A percentile compares a stretch with the other conserved stretches of the same genome.
phyloP scores from a whole-genome alignment of 305 asterid species.

The Fraxinus platypoda region DNA sequence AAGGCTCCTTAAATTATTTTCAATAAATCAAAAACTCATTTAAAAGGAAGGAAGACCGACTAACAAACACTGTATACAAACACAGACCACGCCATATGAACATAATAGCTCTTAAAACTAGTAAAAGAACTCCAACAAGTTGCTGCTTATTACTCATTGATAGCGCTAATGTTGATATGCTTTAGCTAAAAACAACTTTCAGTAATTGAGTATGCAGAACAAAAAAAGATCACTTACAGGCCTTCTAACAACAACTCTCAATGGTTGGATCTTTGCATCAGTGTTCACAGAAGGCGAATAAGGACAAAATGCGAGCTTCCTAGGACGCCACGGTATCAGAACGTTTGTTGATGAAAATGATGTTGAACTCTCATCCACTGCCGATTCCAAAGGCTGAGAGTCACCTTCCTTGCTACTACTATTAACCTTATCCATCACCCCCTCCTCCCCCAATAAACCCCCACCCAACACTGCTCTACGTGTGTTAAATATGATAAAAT shows the following conservation, averaged over 20 bases:
- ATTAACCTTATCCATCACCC: constrained; percentile 64
- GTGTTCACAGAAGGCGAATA: constrained; percentile 38
- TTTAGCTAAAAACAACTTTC: not conserved
- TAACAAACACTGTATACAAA: not conserved
- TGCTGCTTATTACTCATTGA: not conserved
- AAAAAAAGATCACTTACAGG: constrained; percentile 58
- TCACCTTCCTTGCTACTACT: constrained; percentile 38
- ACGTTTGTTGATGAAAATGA: constrained; percentile 42
- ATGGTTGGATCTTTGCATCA: constrained; percentile 50
- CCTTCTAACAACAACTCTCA: constrained; percentile 69
- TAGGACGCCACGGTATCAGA: constrained; percentile 65
- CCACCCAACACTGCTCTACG: constrained; percentile 22
- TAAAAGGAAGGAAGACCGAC: not conserved
- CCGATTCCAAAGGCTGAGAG: constrained; percentile 24
- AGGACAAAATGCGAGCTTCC: constrained; percentile 62
- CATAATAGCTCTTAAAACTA: not conserved
- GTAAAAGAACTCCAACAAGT: not conserved
- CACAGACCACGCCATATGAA: not conserved
- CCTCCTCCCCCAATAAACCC: constrained; percentile 24
- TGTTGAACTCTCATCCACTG: constrained; percentile 45
- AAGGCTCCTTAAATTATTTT: not conserved
- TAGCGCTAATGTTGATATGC: not conserved
- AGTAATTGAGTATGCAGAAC: not conserved
- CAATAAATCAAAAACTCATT: not conserved
- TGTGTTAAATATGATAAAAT: constrained; percentile 12